Evolutionary conservation across 2,329 filamentous ascomycete genomes (phyloP), one percentile per base, ranked within the genome.

Genomic region (Colletotrichum musicola): DNA sequence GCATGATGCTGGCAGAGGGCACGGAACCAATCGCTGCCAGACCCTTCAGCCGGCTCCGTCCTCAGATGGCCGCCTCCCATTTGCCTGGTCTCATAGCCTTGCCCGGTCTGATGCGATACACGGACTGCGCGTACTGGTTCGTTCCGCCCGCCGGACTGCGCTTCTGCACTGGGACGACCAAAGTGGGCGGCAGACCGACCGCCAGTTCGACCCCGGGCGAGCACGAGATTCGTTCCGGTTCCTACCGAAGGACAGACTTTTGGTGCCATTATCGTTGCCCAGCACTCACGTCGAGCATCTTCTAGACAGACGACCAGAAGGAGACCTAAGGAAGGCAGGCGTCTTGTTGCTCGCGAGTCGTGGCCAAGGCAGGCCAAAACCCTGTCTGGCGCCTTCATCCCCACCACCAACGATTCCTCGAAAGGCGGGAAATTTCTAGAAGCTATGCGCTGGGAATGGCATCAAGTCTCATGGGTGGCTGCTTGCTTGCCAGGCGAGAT

Each of bases 171-270:
- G 38, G 18, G 30, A 60, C 12, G 27, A 60, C 55, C 40, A 54
- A 44, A 60, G 25, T 53, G 49, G 42, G 40, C 44, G 40, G 38
- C 62, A 68, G 47, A 51, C 65, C 65, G 65, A 68, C 65, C 65
- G 62, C 65, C 65, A 65, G 22, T 68, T 68, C 51, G 44, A 27
- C 53, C 55, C 65, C 55, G 6, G 50, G 55, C 40, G 35, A 68
- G 62, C 55, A 65, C 62, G 35, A 65, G 5, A 50, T 65, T 54
- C 42, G 25, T 68, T 68, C 62, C 65, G 62, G 55, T 60, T 65
- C 42, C 49, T 68, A 60, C 65, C 62, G 65, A 68, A 50, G 55
- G 60, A 20, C 42, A 59, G 20, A 38, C 27, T 65, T 51, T 65
- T 49, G 42, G 55, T 50, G 7, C 4, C 30, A 10, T 3, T 10